A percentile compares a stretch with the other conserved stretches of the same genome.
These are phyloP conservation scores for Aspergillaceae sp. DNA, from an alignment of 2,329 filamentous ascomycete species.

Conservation along the genomic window DNA sequence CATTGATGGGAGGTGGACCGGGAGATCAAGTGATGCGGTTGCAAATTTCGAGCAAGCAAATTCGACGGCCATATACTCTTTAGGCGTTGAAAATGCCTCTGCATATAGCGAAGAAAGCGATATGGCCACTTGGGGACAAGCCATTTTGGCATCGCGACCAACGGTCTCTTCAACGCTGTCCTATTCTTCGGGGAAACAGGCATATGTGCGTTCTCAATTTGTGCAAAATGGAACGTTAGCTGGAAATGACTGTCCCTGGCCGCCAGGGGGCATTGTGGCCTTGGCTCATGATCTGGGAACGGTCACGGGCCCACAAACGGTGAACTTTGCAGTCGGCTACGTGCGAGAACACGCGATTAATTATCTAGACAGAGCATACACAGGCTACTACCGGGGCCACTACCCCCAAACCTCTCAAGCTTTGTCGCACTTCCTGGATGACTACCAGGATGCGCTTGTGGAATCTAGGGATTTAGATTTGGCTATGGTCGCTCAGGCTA, in stretches of 20 bases:
- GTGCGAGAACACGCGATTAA: slow-evolving; percentile 34
- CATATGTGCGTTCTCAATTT: slow-evolving; percentile 25
- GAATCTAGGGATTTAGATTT: slow-evolving; percentile 28
- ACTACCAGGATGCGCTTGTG: slow-evolving; percentile 28
- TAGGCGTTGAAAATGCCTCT: slow-evolving; percentile 23
- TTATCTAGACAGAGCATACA: slow-evolving; percentile 33
- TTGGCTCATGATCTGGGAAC: slow-evolving; percentile 33
- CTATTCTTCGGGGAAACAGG: slow-evolving; percentile 20
- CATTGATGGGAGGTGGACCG: slow-evolving; percentile 40
- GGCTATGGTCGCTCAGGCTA: slow-evolving; percentile 21
- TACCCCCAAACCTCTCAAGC: slow-evolving; percentile 27
- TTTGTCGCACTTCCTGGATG: slow-evolving; percentile 32
- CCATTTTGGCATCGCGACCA: slow-evolving; percentile 31
- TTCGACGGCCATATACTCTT: slow-evolving; percentile 22
- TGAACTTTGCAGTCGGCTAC: slow-evolving; percentile 37
- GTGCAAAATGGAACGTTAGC: slow-evolving; percentile 21
- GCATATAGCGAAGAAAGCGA: slow-evolving; percentile 29
- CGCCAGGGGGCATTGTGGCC: slow-evolving; percentile 24
- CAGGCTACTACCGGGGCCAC: slow-evolving; percentile 31
- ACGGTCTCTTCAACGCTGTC: slow-evolving; percentile 19
- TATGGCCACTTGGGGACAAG: slow-evolving; percentile 37
- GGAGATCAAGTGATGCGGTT: slow-evolving; percentile 18
- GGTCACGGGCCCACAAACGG: slow-evolving; percentile 18
- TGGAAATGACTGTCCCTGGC: slow-evolving; percentile 16
- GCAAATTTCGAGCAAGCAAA: slow-evolving; percentile 16